These are phyloP conservation scores for Ambrosiella xylebori DNA, from an alignment of 2,329 filamentous ascomycete species.

Conservation along the genomic window DNA sequence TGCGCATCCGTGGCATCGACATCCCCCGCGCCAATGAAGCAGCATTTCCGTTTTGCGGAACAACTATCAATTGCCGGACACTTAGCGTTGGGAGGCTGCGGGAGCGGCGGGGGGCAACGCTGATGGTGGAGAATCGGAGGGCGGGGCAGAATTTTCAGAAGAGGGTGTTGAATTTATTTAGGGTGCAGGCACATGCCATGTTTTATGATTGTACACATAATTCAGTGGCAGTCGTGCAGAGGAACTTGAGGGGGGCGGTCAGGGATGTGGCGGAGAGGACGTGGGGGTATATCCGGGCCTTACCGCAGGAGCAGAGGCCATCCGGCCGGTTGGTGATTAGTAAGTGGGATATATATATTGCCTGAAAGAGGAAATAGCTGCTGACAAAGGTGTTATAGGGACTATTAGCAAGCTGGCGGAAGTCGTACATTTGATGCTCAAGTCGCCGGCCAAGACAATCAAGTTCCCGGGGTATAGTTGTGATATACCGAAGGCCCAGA, in stretches of 20 bases:
- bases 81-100: slow-evolving; percentile 46
- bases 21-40: slow-evolving; percentile 27
- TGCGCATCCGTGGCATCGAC: slow-evolving; percentile 33
- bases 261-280: slow-evolving; percentile 61
- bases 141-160: slow-evolving; percentile 66
- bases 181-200: slow-evolving; percentile 71
- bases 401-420: slow-evolving; percentile 50
- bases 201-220: slow-evolving; percentile 72
- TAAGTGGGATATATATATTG: slow-evolving; percentile 19
- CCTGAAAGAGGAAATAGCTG: slow-evolving; percentile 23
- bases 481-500: slow-evolving; percentile 16
- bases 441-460: slow-evolving; percentile 30
- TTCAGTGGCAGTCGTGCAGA: slow-evolving; percentile 45
- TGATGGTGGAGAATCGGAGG: slow-evolving; percentile 61
- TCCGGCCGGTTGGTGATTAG: slow-evolving; percentile 42
- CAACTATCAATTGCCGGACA: slow-evolving; percentile 54
- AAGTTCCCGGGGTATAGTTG: slow-evolving; percentile 38
- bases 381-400: slow-evolving; percentile 22
- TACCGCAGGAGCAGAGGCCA: slow-evolving; percentile 41
- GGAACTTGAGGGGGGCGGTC: slow-evolving; percentile 63
- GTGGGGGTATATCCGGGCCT: slow-evolving; percentile 41
- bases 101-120: slow-evolving; percentile 32
- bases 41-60: slow-evolving; percentile 80
- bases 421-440: slow-evolving; percentile 46
- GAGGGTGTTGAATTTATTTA: slow-evolving; percentile 63